phyloP scores from a whole-genome alignment of 164 flowering plant genomes.

The Annona cherimola region DNA sequence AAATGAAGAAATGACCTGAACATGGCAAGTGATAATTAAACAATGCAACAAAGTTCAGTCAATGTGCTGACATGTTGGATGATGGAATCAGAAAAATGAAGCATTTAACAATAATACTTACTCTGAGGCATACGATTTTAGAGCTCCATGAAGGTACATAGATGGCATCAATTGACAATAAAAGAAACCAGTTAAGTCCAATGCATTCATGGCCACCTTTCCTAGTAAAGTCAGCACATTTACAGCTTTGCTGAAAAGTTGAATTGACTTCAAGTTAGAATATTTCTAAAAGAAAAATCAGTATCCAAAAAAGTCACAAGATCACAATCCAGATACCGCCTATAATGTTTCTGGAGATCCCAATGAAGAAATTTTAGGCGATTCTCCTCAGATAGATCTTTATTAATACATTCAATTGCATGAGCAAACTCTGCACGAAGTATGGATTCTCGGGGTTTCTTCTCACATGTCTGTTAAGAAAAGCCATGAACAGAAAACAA shows the following conservation, averaged over 20 bases:
- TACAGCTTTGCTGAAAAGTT: constrained; percentile 53
- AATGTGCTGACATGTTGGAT: background rate
- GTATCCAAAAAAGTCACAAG: background rate
- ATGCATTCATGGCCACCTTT: constrained; percentile 62
- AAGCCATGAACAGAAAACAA: background rate
- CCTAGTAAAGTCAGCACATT: constrained; percentile 59
- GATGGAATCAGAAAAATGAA: background rate
- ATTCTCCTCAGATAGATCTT: constrained; percentile 50
- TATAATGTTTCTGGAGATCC: constrained; percentile 79
- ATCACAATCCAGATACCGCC: constrained; percentile 41
- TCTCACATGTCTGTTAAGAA: constrained; percentile 61
- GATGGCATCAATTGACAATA: constrained; percentile 48
- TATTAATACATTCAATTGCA: constrained; percentile 75
- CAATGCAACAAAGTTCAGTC: background rate
- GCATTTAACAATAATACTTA: constrained; percentile 29
- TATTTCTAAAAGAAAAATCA: background rate
- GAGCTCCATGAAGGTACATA: constrained; percentile 26
- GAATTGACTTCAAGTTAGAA: constrained; percentile 6
- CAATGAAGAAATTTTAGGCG: constrained; percentile 78
- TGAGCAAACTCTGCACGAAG: constrained; percentile 88
- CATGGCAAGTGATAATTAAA: background rate
- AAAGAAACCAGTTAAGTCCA: constrained; percentile 73
- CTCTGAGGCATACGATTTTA: constrained; percentile 31
- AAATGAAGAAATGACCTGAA: background rate
- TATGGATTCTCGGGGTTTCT: constrained; percentile 86